Conservation (phyloP, 805 yeast species). For the Wickerhamiella azyma region DNA sequence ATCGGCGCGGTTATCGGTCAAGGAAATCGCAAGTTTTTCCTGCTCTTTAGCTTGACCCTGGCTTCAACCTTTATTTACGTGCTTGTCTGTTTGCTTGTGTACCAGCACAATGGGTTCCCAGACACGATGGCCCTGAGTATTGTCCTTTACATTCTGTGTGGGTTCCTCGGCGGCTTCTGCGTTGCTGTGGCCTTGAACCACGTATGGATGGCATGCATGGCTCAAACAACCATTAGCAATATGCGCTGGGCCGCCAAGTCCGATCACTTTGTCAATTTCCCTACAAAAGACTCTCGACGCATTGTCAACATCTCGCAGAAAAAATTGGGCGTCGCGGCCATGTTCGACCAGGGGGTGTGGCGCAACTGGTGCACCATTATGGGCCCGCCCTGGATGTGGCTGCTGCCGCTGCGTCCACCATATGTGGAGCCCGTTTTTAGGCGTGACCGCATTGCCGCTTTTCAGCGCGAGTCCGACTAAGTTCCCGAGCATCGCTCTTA, state of each 20-base stretch:
- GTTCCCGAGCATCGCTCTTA: too few species aligned
- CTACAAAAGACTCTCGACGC: conserved; percentile 28
- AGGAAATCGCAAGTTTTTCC: conserved; percentile 45
- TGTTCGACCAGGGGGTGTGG: conserved; percentile 21
- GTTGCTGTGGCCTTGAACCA: conserved; percentile 33
- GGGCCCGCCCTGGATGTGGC: conserved; percentile 25
- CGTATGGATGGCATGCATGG: conserved; percentile 29
- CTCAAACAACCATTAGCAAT: conserved; percentile 35
- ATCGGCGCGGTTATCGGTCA: conserved; percentile 61
- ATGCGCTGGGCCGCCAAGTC: conserved; percentile 25
- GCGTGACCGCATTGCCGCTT: conserved; percentile 1
- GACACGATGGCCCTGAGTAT: conserved; percentile 36
- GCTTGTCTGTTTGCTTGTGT: conserved; percentile 28
- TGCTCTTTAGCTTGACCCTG: conserved; percentile 32
- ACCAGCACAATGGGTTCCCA: conserved; percentile 21
- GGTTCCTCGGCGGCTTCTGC: conserved; percentile 35
- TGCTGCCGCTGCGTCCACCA: conserved; percentile 14
- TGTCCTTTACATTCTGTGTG: conserved; percentile 33
- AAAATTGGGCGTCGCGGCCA: conserved; percentile 23
- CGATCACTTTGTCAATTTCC: conserved; percentile 26
- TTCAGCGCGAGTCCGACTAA: neutral
- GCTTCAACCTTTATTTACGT: conserved; percentile 30
- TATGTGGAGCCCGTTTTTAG: conserved; percentile 12
- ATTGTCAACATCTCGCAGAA: conserved; percentile 33
- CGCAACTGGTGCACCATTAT: conserved; percentile 19